Conservation (phyloP, 352 stramenopile genomes). For the Globisporangium emineosum region DNA sequence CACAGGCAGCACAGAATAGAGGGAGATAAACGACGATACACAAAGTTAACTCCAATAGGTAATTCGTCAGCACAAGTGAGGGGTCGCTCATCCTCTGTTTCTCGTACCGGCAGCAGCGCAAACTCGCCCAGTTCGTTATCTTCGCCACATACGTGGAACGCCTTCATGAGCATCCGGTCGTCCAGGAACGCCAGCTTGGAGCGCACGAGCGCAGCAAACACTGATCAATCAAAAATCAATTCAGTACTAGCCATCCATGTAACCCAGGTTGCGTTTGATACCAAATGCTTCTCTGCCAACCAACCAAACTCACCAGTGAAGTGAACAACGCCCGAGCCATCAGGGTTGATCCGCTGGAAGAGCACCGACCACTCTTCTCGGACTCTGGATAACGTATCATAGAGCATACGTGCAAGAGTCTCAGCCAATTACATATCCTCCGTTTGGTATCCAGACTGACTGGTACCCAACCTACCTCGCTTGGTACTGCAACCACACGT, state of each 20-base stretch:
- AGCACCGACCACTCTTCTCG: constrained; percentile 54
- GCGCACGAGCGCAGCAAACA: constrained; percentile 55
- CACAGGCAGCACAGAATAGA: constrained; percentile 11
- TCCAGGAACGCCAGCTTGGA: constrained; percentile 50
- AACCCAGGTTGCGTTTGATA: neutral
- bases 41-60: neutral
- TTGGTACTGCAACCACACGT: constrained; percentile 66
- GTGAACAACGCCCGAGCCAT: constrained; percentile 57
- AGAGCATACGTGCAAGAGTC: neutral
- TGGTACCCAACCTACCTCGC: constrained; percentile 28
- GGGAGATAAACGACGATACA: no score
- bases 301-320: constrained; percentile 38
- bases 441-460: neutral
- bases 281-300: neutral
- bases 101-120: constrained; percentile 48
- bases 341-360: constrained; percentile 60
- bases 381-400: constrained; percentile 25
- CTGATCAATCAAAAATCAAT: constrained; percentile 19
- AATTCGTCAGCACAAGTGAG: neutral
- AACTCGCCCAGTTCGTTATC: constrained; percentile 83
- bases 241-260: neutral
- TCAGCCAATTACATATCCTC: neutral
- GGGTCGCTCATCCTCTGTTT: neutral
- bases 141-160: constrained; percentile 75
- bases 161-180: constrained; percentile 51